These are phyloP conservation scores for Brasenia schreberi DNA, from an alignment of 164 flowering plant species.

Conservation along the genomic window DNA sequence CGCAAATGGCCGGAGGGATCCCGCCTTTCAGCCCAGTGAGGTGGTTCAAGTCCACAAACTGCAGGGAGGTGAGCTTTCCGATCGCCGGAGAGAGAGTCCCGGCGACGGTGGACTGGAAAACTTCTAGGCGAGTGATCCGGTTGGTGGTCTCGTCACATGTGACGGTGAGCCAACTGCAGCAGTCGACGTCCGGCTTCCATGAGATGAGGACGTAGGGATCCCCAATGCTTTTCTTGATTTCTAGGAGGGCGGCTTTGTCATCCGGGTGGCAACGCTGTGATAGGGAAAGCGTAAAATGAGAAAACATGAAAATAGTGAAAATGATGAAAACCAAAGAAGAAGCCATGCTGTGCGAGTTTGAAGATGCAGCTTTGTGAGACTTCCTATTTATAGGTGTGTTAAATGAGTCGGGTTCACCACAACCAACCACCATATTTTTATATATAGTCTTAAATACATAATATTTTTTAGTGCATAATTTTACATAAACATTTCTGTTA, in stretches of 20 bases:
- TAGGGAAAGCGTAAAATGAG: not conserved
- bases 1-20: slow-evolving; percentile 40
- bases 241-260: slow-evolving; percentile 54
- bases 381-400: too few species aligned
- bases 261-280: slow-evolving; percentile 31
- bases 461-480: too few species aligned
- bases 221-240: slow-evolving; percentile 40
- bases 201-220: slow-evolving; percentile 55
- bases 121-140: slow-evolving; percentile 39
- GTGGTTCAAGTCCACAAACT: slow-evolving; percentile 30
- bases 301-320: too few species aligned
- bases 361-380: too few species aligned
- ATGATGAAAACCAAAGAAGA: too few species aligned
- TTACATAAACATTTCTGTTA: too few species aligned
- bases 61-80: slow-evolving; percentile 52
- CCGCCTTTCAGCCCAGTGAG: slow-evolving; percentile 42
- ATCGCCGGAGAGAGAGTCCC: slow-evolving; percentile 52
- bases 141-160: slow-evolving; percentile 29
- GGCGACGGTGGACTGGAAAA: slow-evolving; percentile 25
- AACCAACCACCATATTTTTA: too few species aligned
- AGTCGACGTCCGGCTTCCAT: slow-evolving; percentile 36
- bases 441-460: too few species aligned
- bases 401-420: too few species aligned
- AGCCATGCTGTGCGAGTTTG: too few species aligned
- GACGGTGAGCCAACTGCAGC: slow-evolving; percentile 47